Conservation (phyloP, 345 rosid species). For the Dipteronia sinensis region DNA sequence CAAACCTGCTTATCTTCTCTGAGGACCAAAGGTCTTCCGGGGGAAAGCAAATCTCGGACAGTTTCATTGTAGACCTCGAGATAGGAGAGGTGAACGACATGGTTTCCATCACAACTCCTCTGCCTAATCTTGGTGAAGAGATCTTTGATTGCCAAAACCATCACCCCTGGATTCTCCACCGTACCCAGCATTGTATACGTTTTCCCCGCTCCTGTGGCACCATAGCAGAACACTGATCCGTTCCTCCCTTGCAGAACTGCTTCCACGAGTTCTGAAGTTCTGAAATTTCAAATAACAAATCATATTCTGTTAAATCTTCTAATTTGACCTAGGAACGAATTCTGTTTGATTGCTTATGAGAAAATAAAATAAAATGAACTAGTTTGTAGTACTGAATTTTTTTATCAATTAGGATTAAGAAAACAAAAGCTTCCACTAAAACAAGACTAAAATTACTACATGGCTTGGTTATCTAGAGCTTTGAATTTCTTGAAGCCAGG, state of each 20-base stretch:
- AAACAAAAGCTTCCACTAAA: too few species aligned
- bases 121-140: slow-evolving; percentile 82
- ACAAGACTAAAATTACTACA: too few species aligned
- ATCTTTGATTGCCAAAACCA: slow-evolving; percentile 95
- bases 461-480: too few species aligned
- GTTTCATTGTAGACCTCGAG: slow-evolving; percentile 96
- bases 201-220: slow-evolving; percentile 98
- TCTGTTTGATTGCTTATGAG: too few species aligned
- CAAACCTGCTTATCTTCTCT: slow-evolving; percentile 92
- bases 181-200: slow-evolving; percentile 95
- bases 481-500: too few species aligned
- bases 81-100: slow-evolving; percentile 85
- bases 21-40: slow-evolving; percentile 92
- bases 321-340: not conserved
- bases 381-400: too few species aligned
- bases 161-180: slow-evolving; percentile 90
- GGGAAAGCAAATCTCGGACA: slow-evolving; percentile 90
- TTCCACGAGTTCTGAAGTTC: slow-evolving; percentile 88
- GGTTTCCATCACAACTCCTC: slow-evolving; percentile 88
- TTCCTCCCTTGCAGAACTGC: slow-evolving; percentile 91
- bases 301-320: not conserved
- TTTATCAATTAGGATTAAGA: too few species aligned
- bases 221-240: slow-evolving; percentile 98
- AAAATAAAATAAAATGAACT: too few species aligned
- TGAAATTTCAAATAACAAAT: slow-evolving; percentile 35